Percentiles rank a stretch among this genome's conserved stretches.
These are phyloP conservation scores for Pestalotiopsis sp. DNA, from an alignment of 2,329 filamentous ascomycete species.

Conservation along the genomic window DNA sequence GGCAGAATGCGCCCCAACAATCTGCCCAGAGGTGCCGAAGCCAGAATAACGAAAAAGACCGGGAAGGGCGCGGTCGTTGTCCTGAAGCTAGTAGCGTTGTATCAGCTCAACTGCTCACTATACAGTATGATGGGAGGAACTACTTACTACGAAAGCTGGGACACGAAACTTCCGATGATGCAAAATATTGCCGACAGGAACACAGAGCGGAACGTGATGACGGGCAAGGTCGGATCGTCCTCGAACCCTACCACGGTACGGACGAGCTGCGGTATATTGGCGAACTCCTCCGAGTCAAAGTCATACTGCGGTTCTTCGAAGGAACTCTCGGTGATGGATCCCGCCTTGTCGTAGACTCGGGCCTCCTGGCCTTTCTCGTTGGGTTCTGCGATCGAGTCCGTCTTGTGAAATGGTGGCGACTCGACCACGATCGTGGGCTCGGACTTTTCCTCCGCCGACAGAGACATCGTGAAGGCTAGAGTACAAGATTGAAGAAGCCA, in stretches of 20 bases:
- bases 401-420: not conserved
- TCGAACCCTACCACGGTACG: conserved; percentile 57
- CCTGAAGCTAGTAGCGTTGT: conserved; percentile 53
- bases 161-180: conserved; percentile 56
- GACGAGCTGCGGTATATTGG: conserved; percentile 7
- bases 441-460: not conserved
- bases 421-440: conserved; percentile 2
- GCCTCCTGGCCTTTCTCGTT: not conserved
- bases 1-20: conserved; percentile 54
- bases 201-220: conserved; percentile 61
- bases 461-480: not conserved
- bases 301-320: conserved; percentile 6
- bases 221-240: conserved; percentile 55
- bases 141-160: conserved; percentile 19
- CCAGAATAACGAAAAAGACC: conserved; percentile 62
- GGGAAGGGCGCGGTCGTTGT: conserved; percentile 60
- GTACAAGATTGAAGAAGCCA: not conserved
- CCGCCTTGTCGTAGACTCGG: not conserved
- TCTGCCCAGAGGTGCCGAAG: conserved; percentile 53
- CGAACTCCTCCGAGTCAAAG: conserved; percentile 7
- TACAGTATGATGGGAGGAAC: too few species aligned
- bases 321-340: not conserved
- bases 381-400: not conserved
- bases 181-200: conserved; percentile 55
- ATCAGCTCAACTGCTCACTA: not conserved